Evolutionary conservation across 352 stramenopile genomes (phyloP).

Genomic region (Globisporangium abappressorium): DNA sequence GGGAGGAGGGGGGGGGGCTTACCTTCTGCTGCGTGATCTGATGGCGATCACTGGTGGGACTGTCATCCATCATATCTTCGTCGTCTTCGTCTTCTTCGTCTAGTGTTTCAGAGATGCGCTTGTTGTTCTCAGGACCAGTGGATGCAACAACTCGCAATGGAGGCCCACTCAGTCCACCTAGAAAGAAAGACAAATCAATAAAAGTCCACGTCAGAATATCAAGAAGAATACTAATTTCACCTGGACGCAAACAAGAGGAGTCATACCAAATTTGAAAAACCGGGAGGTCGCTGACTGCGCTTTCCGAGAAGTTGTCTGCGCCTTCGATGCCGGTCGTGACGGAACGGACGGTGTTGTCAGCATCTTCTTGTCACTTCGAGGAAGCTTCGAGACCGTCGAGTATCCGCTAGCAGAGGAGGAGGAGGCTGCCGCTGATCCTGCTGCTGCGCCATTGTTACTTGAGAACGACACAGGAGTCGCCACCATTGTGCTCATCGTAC

Average conservation of each 20-base stretch:
- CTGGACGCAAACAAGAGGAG: not conserved
- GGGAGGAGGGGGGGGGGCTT: not conserved
- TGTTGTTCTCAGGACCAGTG: conserved; percentile 17
- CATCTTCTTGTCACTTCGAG: conserved; percentile 23
- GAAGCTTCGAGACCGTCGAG: conserved; percentile 44
- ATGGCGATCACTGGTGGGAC: conserved; percentile 14
- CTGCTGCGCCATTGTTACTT: conserved; percentile 4
- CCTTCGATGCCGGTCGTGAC: conserved; percentile 36
- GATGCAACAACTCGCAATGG: conserved; percentile 51
- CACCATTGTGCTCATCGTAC: conserved; percentile 18
- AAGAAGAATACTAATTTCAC: no score
- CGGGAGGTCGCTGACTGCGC: conserved; percentile 26
- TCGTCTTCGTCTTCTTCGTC: conserved; percentile 50
- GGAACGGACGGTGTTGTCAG: conserved; percentile 48
- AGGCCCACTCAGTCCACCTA: conserved; percentile 20
- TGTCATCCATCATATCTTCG: conserved; percentile 27
- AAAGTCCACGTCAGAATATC: not conserved
- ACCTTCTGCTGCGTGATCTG: conserved; percentile 20
- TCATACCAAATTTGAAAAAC: conserved; percentile 41
- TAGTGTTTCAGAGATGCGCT: conserved; percentile 24
- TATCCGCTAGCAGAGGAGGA: conserved; percentile 28
- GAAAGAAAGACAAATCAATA: not conserved
- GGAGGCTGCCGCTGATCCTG: conserved; percentile 15
- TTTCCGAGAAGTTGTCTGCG: conserved; percentile 57
- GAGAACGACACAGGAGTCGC: conserved; percentile 14